These are phyloP conservation scores for Chlorella vulgaris DNA, from an alignment of 139 green algal genomes.

Conservation along the genomic window DNA sequence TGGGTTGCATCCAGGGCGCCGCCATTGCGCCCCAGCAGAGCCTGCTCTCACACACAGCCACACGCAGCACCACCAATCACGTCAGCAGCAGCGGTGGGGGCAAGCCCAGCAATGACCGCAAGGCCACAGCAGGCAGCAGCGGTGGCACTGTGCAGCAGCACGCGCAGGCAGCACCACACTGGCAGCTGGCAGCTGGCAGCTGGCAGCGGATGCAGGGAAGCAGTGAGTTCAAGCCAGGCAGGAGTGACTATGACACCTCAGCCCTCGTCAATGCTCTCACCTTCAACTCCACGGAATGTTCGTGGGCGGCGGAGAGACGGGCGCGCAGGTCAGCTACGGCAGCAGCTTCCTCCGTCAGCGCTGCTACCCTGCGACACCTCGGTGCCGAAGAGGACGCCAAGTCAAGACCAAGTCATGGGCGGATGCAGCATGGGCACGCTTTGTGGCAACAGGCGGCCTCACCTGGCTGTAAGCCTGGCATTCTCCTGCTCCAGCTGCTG, in stretches of 20 bases:
- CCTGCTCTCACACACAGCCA: too few species aligned
- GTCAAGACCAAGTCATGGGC: background rate
- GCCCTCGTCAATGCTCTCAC: background rate
- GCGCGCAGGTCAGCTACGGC: background rate
- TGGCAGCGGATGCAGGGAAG: too few species aligned
- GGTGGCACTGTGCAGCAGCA: too few species aligned
- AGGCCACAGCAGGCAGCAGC: too few species aligned
- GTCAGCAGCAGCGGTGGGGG: too few species aligned
- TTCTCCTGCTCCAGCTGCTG: slow-evolving; percentile 18
- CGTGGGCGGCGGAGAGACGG: background rate
- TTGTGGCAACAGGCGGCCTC: too few species aligned
- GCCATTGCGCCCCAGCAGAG: background rate
- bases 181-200: too few species aligned
- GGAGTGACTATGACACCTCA: background rate
- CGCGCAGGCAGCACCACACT: too few species aligned
- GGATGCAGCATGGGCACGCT: background rate
- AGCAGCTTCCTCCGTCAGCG: background rate
- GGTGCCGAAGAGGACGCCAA: background rate
- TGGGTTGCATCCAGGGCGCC: background rate
- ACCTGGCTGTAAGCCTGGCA: background rate
- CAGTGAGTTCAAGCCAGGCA: too few species aligned
- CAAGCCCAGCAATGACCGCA: too few species aligned
- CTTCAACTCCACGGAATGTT: background rate
- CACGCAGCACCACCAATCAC: too few species aligned
- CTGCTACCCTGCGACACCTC: background rate